A percentile compares a stretch with the other conserved stretches of the same genome.
phyloP scores from a whole-genome alignment of 768 basidiomycete species.

The Pisolithus sp. region DNA sequence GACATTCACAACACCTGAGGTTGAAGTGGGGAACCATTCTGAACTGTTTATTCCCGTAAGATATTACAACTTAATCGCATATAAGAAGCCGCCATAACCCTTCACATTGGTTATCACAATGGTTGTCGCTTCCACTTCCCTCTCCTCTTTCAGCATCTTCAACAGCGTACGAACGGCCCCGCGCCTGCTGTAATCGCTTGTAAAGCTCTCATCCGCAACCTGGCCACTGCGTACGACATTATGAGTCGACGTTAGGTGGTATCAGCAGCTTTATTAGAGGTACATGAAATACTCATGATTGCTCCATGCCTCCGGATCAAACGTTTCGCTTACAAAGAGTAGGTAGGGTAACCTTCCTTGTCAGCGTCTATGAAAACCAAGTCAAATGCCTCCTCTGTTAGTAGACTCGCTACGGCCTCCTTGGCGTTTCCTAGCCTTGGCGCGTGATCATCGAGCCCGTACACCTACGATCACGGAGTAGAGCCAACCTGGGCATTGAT shows the following conservation, averaged over 20 bases:
- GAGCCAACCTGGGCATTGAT: no score
- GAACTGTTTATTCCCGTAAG: no score
- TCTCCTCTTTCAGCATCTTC: conserved; percentile 40
- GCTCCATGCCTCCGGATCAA: conserved; percentile 54
- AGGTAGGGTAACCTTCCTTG: conserved; percentile 48
- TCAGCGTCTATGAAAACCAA: conserved; percentile 71
- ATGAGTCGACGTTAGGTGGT: conserved; percentile 16
- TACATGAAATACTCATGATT: conserved; percentile 37
- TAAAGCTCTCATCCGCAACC: conserved; percentile 38
- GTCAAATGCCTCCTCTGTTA: conserved; percentile 50
- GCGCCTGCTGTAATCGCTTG: conserved; percentile 10
- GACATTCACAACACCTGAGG: no score
- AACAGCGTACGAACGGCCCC: conserved; percentile 47
- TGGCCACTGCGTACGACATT: conserved; percentile 50
- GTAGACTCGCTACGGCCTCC: conserved; percentile 43
- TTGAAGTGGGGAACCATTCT: no score
- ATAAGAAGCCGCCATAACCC: conserved; percentile 49
- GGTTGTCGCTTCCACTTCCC: conserved; percentile 45
- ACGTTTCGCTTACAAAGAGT: conserved; percentile 57
- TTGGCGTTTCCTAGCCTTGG: conserved; percentile 39
- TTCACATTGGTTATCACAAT: conserved; percentile 46
- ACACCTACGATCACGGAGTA: no score
- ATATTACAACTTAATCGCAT: conserved; percentile 24
- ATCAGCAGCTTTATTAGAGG: background rate
- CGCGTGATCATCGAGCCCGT: no score